A percentile compares a stretch with the other conserved stretches of the same genome.
These are phyloP conservation scores for Vigna nakashimae DNA, from an alignment of 306 rosid genomes.

Conservation along the genomic window DNA sequence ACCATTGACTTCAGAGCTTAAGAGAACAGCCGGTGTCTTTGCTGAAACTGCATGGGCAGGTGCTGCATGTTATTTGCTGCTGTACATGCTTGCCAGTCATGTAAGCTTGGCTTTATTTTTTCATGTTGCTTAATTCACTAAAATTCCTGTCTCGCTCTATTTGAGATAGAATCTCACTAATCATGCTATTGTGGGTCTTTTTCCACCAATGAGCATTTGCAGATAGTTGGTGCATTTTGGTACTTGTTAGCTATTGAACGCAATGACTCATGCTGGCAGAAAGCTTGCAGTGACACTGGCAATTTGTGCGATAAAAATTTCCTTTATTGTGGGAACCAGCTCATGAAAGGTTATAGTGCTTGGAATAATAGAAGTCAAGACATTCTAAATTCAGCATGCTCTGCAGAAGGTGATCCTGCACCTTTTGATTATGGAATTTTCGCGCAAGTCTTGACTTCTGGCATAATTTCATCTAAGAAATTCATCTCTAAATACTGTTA, in stretches of 20 bases:
- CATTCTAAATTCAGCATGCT: constrained; percentile 51
- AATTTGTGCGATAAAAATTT: constrained; percentile 52
- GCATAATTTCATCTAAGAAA: constrained; percentile 67
- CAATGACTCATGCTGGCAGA: constrained; percentile 93
- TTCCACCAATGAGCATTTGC: constrained; percentile 46
- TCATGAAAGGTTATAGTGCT: constrained; percentile 39
- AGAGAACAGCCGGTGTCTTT: constrained; percentile 95
- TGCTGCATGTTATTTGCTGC: constrained; percentile 91
- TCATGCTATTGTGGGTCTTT: constrained; percentile 24
- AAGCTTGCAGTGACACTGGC: constrained; percentile 50
- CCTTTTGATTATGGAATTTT: constrained; percentile 88
- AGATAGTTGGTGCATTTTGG: constrained; percentile 98
- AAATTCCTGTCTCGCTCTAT: constrained; percentile 35
- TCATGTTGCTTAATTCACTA: constrained; percentile 23
- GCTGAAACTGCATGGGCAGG: constrained; percentile 99
- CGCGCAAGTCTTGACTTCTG: constrained; percentile 66
- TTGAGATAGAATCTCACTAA: constrained; percentile 8
- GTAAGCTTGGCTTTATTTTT: constrained; percentile 62
- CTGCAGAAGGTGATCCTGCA: constrained; percentile 39
- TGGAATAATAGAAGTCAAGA: constrained; percentile 51
- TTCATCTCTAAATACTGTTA: constrained; percentile 85
- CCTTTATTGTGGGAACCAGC: constrained; percentile 75
- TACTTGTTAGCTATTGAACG: constrained; percentile 92
- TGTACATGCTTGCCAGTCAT: constrained; percentile 98
- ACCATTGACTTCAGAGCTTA: constrained; percentile 91